Base-by-base conservation (phyloP, 306 rosid species). In the Crotalaria pallida region DNA sequence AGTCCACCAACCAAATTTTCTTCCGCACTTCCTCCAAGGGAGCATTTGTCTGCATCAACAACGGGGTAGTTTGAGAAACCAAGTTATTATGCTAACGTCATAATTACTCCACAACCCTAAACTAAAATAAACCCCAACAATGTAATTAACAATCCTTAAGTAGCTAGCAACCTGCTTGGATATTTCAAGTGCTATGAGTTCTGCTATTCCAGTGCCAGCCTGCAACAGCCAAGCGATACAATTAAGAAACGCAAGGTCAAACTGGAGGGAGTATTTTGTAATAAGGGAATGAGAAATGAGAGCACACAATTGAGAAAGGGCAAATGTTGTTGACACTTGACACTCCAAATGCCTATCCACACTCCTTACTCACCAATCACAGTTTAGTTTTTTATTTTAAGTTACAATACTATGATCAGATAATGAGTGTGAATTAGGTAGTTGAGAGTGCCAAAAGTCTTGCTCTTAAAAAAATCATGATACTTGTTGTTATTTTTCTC, bases 191-290 rank as follows among this genome's bases (percentile, higher is more conserved):
- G 99, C 99, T 69, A 95, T 89, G 59, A 95, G 96, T 68, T 91
- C 97, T 24, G 99, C 99, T 60, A 95, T 95, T 76, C 99, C 99
- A 26, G 99, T 95, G 72, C 99, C 99, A 7, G 99, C 99, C 99
- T 95, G 85, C 73, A 83, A 73, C 80, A 62, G 9, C 71, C 71
- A 73, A 49, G 76, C 45, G 68, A 71, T 7, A 55, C 9, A 60
- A 60, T 71, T 77, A 66, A 82, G 76, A 38, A 38, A 65, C 65
- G 49, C 15, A 69, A 41, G 12, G 29, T 60, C 49, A 17, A 36
- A 64, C 78, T 47, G 33, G 17, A 65, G 58, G 60, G 27, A 50
- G 16, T n/a, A 51, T 27, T 47, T 67, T 24, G 3, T 19, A 21
- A 55, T 5, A 23, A 19, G 10, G 51, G 23, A 52, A 10, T 23